Conservation (phyloP, 192 early-diverging fungal genomes). For the Ambispora gerdemannii region DNA sequence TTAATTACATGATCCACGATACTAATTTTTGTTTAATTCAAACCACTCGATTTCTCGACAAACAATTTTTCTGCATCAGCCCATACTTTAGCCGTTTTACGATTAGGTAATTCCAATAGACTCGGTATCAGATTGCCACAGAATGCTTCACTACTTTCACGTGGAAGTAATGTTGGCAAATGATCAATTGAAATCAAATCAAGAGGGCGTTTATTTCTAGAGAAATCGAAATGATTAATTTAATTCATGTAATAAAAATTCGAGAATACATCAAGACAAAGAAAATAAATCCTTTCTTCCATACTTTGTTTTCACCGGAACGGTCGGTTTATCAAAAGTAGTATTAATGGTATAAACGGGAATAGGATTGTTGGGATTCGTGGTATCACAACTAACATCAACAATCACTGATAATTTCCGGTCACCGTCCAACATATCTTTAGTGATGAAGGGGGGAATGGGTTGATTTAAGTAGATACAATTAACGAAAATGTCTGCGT, state of each 20-base stretch:
- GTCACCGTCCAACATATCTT: slow-evolving; percentile 65
- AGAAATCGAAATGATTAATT: neutral
- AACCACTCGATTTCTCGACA: slow-evolving; percentile 59
- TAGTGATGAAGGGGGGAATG: slow-evolving; percentile 94
- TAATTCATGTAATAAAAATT: neutral
- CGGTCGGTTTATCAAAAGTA: slow-evolving; percentile 90
- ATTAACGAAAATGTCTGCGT: slow-evolving; percentile 95
- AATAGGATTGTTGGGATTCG: slow-evolving; percentile 97
- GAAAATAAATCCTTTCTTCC: no score
- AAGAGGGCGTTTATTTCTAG: slow-evolving; percentile 63
- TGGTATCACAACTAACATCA: slow-evolving; percentile 95
- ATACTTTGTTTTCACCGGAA: slow-evolving; percentile 59
- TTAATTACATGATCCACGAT: no score
- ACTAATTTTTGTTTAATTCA: no score
- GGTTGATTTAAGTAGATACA: slow-evolving; percentile 93
- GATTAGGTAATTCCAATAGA: slow-evolving; percentile 67
- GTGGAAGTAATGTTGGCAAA: slow-evolving; percentile 88
- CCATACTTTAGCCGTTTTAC: slow-evolving; percentile 74
- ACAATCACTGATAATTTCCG: slow-evolving; percentile 80
- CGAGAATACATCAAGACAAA: no score
- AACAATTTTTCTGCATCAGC: slow-evolving; percentile 79
- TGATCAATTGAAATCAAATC: slow-evolving; percentile 97
- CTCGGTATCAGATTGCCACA: slow-evolving; percentile 80
- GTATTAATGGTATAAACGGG: slow-evolving; percentile 91
- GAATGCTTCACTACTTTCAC: slow-evolving; percentile 89